Percentiles rank a stretch among this genome's conserved stretches.
phyloP scores from a whole-genome alignment of 2,329 filamentous ascomycete genomes.

The Penicillium sp. region DNA sequence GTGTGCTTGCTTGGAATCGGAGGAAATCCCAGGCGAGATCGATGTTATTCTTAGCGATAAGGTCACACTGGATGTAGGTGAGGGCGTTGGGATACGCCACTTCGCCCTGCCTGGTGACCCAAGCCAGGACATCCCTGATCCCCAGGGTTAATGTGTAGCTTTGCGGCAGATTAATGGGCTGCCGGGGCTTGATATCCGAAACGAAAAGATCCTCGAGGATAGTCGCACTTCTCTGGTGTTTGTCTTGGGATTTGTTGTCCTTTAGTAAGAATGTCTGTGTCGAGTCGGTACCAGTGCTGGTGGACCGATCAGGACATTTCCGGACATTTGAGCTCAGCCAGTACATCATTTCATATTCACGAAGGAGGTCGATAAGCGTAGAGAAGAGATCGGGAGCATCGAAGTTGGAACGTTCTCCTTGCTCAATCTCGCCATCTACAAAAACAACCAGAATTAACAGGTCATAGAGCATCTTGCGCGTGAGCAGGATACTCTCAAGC shows the following conservation, averaged over 20 bases:
- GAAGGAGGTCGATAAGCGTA: slow-evolving; percentile 67
- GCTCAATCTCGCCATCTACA: slow-evolving; percentile 78
- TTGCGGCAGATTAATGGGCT: slow-evolving; percentile 39
- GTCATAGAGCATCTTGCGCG: slow-evolving; percentile 73
- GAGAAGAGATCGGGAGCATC: slow-evolving; percentile 58
- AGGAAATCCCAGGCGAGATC: slow-evolving; percentile 65
- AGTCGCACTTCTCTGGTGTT: slow-evolving; percentile 31
- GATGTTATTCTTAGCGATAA: slow-evolving; percentile 66
- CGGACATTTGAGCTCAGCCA: slow-evolving; percentile 56
- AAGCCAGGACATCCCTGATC: slow-evolving; percentile 45
- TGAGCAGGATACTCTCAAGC: slow-evolving; percentile 72
- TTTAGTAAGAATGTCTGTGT: slow-evolving; percentile 26
- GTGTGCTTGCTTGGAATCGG: slow-evolving; percentile 58
- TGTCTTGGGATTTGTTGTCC: slow-evolving; percentile 20
- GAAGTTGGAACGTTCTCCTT: slow-evolving; percentile 68
- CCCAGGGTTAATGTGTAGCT: slow-evolving; percentile 44
- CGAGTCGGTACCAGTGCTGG: slow-evolving; percentile 16
- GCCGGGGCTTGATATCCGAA: slow-evolving; percentile 43
- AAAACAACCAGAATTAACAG: slow-evolving; percentile 80
- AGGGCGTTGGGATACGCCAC: slow-evolving; percentile 58
- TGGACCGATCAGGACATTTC: slow-evolving; percentile 28
- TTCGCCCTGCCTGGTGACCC: slow-evolving; percentile 53
- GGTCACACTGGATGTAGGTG: slow-evolving; percentile 66
- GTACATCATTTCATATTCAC: slow-evolving; percentile 67
- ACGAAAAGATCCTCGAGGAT: slow-evolving; percentile 48